These are phyloP conservation scores for Excoecaria agallocha DNA, from an alignment of 345 rosid genomes.

Conservation along the genomic window DNA sequence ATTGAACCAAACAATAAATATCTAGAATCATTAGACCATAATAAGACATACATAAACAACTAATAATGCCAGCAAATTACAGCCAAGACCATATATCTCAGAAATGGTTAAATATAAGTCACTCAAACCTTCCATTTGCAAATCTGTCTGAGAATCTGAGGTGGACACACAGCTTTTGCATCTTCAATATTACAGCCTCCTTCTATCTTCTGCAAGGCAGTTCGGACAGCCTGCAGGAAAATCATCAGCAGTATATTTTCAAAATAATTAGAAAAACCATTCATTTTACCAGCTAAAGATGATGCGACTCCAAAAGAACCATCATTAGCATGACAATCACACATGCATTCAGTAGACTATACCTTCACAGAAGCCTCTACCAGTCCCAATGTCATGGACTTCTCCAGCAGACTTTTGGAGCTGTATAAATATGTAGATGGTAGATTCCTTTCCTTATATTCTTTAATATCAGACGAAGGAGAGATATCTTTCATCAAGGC, in stretches of 20 bases:
- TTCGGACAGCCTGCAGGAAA: conserved; percentile 49
- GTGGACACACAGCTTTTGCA: conserved; percentile 57
- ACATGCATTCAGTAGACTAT: conserved; percentile 13
- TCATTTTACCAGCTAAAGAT: neutral
- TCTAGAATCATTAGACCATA: neutral
- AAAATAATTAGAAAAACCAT: neutral
- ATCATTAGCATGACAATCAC: neutral
- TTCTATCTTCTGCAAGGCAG: conserved; percentile 55
- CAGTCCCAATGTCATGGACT: conserved; percentile 45
- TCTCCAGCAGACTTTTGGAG: conserved; percentile 28
- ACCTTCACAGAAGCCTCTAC: conserved; percentile 53
- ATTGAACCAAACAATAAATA: no score
- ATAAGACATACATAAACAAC: conserved; percentile 6
- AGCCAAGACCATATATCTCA: conserved; percentile 1
- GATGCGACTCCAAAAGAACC: neutral
- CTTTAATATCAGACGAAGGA: conserved; percentile 32
- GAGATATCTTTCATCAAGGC: conserved; percentile 29
- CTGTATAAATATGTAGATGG: conserved; percentile 10
- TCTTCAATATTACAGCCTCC: conserved; percentile 42
- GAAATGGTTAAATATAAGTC: conserved; percentile 2
- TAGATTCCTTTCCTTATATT: conserved; percentile 20
- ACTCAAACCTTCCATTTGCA: conserved; percentile 48
- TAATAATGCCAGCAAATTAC: neutral
- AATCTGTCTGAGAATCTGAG: conserved; percentile 41
- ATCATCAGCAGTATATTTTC: neutral